phyloP scores from a whole-genome alignment of 139 green algal genomes.

The Closterium sp. region DNA sequence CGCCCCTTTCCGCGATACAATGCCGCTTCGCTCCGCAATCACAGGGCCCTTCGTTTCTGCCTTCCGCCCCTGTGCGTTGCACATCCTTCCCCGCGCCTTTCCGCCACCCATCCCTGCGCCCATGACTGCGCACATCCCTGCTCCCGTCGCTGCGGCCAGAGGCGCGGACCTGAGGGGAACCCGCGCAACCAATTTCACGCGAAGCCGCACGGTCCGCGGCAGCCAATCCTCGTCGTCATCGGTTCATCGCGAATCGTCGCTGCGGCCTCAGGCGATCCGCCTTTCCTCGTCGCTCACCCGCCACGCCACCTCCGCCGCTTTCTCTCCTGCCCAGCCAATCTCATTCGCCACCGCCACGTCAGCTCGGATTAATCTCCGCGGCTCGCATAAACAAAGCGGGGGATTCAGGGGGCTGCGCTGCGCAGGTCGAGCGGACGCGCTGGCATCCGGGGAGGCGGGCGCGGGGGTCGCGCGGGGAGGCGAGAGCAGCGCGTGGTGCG shows the following conservation, averaged over 20 bases:
- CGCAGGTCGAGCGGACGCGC: not conserved
- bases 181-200: no score
- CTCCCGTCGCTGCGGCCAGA: not conserved
- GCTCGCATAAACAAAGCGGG: no score
- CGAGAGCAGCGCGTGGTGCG: not conserved
- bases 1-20: not conserved
- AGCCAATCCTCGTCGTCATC: no score
- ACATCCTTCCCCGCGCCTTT: not conserved
- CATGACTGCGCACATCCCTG: no score
- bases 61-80: not conserved
- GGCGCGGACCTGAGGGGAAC: no score
- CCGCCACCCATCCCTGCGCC: no score
- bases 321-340: not conserved
- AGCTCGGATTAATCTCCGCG: not conserved
- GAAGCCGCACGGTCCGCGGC: no score
- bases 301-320: not conserved
- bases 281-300: not conserved
- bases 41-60: not conserved
- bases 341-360: not conserved
- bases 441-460: not conserved
- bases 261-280: no score
- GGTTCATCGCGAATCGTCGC: no score
- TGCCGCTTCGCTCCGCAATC: not conserved
- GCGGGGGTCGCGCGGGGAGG: no score
- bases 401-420: not conserved